Conservation (phyloP, 2,329 filamentous ascomycete species). For the Helicocarpus griseus region DNA sequence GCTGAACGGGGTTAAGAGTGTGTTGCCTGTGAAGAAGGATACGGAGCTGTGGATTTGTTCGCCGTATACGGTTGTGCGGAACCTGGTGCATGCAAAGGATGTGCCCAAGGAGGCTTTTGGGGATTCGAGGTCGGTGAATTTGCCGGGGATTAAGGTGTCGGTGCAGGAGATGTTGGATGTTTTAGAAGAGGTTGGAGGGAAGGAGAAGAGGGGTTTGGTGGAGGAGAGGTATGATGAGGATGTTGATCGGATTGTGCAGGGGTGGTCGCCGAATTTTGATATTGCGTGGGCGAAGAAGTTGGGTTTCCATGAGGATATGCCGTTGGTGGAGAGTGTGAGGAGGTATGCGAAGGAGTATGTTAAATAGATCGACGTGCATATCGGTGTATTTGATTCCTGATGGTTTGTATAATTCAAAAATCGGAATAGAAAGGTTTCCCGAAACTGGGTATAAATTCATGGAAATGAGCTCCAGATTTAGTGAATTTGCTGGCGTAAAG, state of each 20-base stretch:
- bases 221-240: constrained; percentile 46
- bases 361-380: constrained; percentile 11
- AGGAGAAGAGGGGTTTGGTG: constrained; percentile 44
- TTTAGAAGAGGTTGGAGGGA: constrained; percentile 46
- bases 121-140: constrained; percentile 43
- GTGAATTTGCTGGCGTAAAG: too few species aligned
- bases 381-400: not conserved
- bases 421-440: too few species aligned
- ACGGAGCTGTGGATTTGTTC: constrained; percentile 51
- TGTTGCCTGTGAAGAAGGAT: constrained; percentile 42
- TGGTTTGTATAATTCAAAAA: not conserved
- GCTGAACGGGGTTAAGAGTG: constrained; percentile 40
- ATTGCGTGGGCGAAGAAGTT: constrained; percentile 44
- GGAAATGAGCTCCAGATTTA: too few species aligned
- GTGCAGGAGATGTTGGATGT: constrained; percentile 54
- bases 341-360: constrained; percentile 27
- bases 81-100: constrained; percentile 43
- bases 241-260: constrained; percentile 49
- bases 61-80: constrained; percentile 45
- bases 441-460: too few species aligned
- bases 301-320: constrained; percentile 33
- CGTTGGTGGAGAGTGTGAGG: constrained; percentile 32
- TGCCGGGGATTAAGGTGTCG: constrained; percentile 48
- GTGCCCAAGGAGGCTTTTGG: constrained; percentile 44
- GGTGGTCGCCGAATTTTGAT: constrained; percentile 52